phyloP scores from a whole-genome alignment of 305 asterid genomes.

The Salvia sclarea region DNA sequence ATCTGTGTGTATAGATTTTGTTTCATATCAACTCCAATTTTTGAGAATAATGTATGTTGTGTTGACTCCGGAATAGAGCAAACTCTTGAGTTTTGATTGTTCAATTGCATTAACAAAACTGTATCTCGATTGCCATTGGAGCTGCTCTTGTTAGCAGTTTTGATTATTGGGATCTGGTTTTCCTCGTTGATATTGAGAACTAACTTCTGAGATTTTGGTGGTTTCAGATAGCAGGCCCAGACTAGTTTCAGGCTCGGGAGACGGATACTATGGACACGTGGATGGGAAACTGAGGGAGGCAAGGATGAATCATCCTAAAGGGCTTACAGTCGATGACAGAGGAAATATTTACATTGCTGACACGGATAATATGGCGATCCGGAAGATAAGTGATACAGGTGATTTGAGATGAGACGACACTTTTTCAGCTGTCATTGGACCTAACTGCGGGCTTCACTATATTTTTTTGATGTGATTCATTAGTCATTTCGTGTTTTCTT shows the following conservation, averaged over 20 bases:
- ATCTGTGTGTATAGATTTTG: not conserved
- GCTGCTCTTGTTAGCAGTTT: not conserved
- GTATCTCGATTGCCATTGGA: not conserved
- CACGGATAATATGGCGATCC: conserved; percentile 88
- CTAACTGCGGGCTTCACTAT: not conserved
- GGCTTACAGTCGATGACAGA: conserved; percentile 82
- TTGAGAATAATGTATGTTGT: not conserved
- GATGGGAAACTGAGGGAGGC: conserved; percentile 88
- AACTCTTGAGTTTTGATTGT: conserved; percentile 14
- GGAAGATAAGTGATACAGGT: conserved; percentile 95
- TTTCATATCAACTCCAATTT: not conserved
- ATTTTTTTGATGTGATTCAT: not conserved
- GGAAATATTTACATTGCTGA: conserved; percentile 94
- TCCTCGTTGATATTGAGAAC: conserved; percentile 28
- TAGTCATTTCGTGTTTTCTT: not conserved
- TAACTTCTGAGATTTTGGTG: conserved; percentile 19
- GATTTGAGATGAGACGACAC: conserved; percentile 6
- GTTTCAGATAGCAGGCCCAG: conserved; percentile 78
- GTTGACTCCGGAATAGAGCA: not conserved
- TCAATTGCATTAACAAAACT: conserved; percentile 2
- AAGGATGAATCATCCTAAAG: conserved; percentile 94
- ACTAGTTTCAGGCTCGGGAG: conserved; percentile 88
- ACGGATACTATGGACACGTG: conserved; percentile 81
- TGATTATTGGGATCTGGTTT: conserved; percentile 8
- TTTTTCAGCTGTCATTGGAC: not conserved